Conservation (phyloP, 352 stramenopile species). For the Phytophthora pisi region DNA sequence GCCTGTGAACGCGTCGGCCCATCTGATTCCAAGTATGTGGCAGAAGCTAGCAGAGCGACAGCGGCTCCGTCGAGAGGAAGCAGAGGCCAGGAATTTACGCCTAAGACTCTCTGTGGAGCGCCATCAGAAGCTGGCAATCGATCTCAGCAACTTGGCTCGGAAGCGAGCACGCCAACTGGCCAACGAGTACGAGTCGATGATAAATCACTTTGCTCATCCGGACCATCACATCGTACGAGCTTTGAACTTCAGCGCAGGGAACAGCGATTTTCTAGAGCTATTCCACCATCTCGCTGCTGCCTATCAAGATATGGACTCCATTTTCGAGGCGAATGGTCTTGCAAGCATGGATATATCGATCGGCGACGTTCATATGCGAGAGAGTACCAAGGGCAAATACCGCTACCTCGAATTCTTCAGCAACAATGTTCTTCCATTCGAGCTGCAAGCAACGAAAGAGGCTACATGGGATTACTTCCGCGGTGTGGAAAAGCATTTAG, state of each 20-base stretch:
- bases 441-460: constrained; percentile 20
- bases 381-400: constrained; percentile 15
- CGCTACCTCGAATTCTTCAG: constrained; percentile 34
- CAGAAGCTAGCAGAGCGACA: constrained; percentile 33
- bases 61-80: constrained; percentile 8
- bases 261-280: constrained; percentile 17
- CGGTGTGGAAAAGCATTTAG: constrained; percentile 27
- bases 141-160: constrained; percentile 32
- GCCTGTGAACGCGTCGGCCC: not conserved
- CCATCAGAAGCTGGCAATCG: constrained; percentile 40
- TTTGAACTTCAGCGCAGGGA: constrained; percentile 11
- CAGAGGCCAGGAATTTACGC: constrained; percentile 25
- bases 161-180: constrained; percentile 24
- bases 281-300: constrained; percentile 19
- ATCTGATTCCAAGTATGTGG: constrained; percentile 23
- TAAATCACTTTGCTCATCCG: not conserved
- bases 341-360: constrained; percentile 14
- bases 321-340: constrained; percentile 28
- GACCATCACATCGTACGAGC: constrained; percentile 11
- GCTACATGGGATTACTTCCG: constrained; percentile 41
- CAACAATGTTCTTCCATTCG: constrained; percentile 42
- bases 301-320: constrained; percentile 21
- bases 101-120: constrained; percentile 43
- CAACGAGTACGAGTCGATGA: constrained; percentile 5
- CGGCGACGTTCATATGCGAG: constrained; percentile 25